Evolutionary conservation across 352 stramenopile species (phyloP).

Genomic region (Pythium phragmiticola): DNA sequence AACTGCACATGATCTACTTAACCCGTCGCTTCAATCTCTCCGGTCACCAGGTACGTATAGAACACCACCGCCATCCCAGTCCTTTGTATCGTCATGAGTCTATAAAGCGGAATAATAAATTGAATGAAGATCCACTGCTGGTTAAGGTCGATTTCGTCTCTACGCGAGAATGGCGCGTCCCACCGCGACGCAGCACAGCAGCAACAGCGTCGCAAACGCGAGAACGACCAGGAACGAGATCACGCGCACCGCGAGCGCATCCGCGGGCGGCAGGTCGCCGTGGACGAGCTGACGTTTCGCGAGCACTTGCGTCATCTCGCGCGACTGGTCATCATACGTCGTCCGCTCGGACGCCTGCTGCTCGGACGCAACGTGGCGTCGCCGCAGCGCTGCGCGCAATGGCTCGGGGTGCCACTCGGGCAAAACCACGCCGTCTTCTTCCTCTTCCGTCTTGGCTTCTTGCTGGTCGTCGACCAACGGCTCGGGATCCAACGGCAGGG

Average conservation of each 20-base stretch:
- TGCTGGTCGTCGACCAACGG: conserved; percentile 30
- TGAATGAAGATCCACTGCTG: not conserved
- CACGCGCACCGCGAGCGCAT: conserved; percentile 42
- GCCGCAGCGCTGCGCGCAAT: conserved; percentile 49
- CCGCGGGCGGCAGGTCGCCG: conserved; percentile 37
- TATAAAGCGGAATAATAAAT: conserved; percentile 1
- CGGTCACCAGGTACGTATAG: no score
- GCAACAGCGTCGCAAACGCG: conserved; percentile 35
- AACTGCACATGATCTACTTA: not conserved
- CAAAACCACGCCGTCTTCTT: conserved; percentile 35
- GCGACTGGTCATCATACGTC: conserved; percentile 39
- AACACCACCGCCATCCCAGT: no score
- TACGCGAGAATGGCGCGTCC: conserved; percentile 28
- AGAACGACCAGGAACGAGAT: conserved; percentile 53
- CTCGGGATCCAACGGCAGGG: conserved; percentile 17
- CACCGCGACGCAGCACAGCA: conserved; percentile 36
- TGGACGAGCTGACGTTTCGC: conserved; percentile 40
- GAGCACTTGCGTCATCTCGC: conserved; percentile 52
- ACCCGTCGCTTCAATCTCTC: no score
- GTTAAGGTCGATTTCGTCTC: not conserved
- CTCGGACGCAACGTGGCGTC: conserved; percentile 42
- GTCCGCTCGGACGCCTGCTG: conserved; percentile 34
- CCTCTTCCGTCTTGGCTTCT: conserved; percentile 30
- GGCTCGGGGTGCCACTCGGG: conserved; percentile 60
- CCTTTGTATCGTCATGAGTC: not conserved